A percentile compares a stretch with the other conserved stretches of the same genome.
These are phyloP conservation scores for Nakaseomyces sp. DNA, from an alignment of 1,139 yeast species.

Conservation along the genomic window DNA sequence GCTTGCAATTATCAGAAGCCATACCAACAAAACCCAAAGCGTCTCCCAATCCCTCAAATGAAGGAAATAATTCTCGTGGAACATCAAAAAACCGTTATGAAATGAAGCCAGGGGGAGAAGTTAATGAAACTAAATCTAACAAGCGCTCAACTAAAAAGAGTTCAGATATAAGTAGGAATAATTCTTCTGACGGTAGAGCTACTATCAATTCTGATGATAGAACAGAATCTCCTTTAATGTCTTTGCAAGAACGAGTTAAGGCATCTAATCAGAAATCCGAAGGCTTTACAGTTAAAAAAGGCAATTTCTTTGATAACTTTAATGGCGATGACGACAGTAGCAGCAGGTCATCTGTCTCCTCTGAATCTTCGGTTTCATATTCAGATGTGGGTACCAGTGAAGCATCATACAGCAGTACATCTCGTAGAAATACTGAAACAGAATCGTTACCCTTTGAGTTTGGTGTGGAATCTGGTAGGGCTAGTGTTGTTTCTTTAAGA, in stretches of 20 bases:
- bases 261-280: constrained; percentile 6
- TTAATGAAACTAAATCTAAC: background rate
- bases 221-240: constrained; percentile 6
- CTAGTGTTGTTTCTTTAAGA: constrained; percentile 21
- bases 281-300: constrained; percentile 13
- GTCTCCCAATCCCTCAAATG: background rate
- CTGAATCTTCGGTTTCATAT: constrained; percentile 11
- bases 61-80: background rate
- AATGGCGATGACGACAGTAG: constrained; percentile 12
- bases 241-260: constrained; percentile 6
- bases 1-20: background rate
- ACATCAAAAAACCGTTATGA: background rate
- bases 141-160: background rate
- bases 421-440: constrained; percentile 16
- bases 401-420: constrained; percentile 7
- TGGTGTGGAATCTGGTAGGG: constrained; percentile 23
- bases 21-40: background rate
- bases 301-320: constrained; percentile 19
- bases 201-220: background rate
- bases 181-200: background rate
- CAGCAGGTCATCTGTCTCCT: constrained; percentile 13
- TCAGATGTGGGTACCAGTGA: constrained; percentile 1
- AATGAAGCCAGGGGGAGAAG: background rate
- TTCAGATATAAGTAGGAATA: background rate
- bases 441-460: constrained; percentile 27